Evolutionary conservation across 208 protist species (phyloP), one percentile per base, ranked within the genome.

Genomic region (Trypanosoma theileri): DNA sequence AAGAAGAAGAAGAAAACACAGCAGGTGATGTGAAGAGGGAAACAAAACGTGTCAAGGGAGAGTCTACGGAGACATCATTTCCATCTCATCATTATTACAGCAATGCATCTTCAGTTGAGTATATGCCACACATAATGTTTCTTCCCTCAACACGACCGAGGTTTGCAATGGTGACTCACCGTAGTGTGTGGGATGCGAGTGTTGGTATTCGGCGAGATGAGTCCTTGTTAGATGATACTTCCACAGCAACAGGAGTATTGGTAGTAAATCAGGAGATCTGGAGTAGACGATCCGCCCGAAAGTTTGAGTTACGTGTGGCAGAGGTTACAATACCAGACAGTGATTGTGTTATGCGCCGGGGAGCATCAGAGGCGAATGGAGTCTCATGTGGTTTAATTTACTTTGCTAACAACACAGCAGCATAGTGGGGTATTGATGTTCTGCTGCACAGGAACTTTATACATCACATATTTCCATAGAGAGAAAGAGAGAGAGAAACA

Each of bases 201-300:
- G 45, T 12, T 42, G 31, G 51, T 4, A 21, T 13, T 26, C 22
- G 42, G 17, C 45, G 55, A 9, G 67, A 75, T 44, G 75, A 84
- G 52, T 62, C 55, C 6, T 21, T 59, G 11, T 22, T 87, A 7
- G 78, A 90, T 65, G 71, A 86, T 59, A 59, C 63, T n/a, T 70
- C 59, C 1, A 22, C 46, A 4, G 85, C 85, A 8, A 82, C 82
- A 0, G 91, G 91, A 44, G 82, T 94, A 3, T 66, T 96, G 9
- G 88, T 96, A 0, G 80, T 94, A 4, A 96, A 96, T 57, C 91
- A 83, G 57, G 86, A 84, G 58, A 75, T 91, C 35, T 96, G 88
- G 86, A 90, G 84, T 12, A 71, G 74, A n/a, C 91, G 90, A 17
- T 70, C 71, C 7, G 54, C 59, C 0, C 76, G 66, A 4, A 79